phyloP scores from a whole-genome alignment of 2,329 filamentous ascomycete species.

The Hymenoscyphus repandus region DNA sequence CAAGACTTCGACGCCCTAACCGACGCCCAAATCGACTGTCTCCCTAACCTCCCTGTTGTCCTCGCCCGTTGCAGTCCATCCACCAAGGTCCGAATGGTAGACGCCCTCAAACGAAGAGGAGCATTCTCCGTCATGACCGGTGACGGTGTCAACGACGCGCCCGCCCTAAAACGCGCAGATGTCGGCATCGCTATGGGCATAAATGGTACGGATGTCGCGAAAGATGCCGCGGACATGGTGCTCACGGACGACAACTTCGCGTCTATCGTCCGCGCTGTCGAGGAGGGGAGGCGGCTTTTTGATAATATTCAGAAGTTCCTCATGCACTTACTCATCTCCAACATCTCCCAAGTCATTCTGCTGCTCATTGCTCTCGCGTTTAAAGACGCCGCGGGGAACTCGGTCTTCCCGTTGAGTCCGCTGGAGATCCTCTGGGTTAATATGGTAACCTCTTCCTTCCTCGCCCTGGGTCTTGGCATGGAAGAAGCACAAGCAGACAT shows the following conservation, averaged over 20 bases:
- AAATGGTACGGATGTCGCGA: conserved; percentile 56
- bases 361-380: conserved; percentile 66
- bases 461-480: conserved; percentile 67
- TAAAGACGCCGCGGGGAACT: conserved; percentile 52
- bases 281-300: conserved; percentile 70
- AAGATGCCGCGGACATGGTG: conserved; percentile 57
- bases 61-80: conserved; percentile 79
- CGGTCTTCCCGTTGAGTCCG: conserved; percentile 66
- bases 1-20: conserved; percentile 73
- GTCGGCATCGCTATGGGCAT: conserved; percentile 61
- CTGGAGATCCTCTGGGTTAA: conserved; percentile 75
- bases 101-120: conserved; percentile 73
- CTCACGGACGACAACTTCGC: conserved; percentile 69
- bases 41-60: conserved; percentile 72
- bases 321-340: conserved; percentile 48
- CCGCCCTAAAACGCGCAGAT: conserved; percentile 57
- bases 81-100: conserved; percentile 88
- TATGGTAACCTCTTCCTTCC: conserved; percentile 65
- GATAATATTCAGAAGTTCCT: conserved; percentile 64
- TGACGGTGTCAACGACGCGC: conserved; percentile 43
- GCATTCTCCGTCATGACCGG: conserved; percentile 52
- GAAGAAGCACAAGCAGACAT: conserved; percentile 66
- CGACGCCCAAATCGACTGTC: conserved; percentile 68
- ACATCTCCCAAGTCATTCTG: conserved; percentile 64
- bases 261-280: conserved; percentile 65